Percentiles rank a stretch among this genome's conserved stretches.
Conservation (phyloP, 768 basidiomycete genomes). For the Leccinum truebloodii region DNA sequence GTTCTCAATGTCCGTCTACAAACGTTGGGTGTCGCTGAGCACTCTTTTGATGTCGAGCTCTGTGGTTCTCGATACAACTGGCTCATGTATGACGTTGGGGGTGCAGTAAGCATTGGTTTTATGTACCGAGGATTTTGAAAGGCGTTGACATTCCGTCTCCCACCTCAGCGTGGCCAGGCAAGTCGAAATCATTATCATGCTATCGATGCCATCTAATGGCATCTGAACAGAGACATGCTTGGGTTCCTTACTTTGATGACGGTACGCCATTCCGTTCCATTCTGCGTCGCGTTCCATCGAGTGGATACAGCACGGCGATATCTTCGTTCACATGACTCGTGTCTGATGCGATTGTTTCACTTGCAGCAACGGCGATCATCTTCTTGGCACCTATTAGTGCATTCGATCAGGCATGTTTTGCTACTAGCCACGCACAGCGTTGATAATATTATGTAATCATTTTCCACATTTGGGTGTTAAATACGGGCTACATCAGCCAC, state of each 20-base stretch:
- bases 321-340: slow-evolving; percentile 13
- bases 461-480: no score
- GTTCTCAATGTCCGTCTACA: slow-evolving; percentile 78
- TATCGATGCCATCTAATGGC: slow-evolving; percentile 17
- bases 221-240: slow-evolving; percentile 62
- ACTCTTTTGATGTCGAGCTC: slow-evolving; percentile 67
- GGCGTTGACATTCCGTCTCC: slow-evolving; percentile 11
- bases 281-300: slow-evolving; percentile 7
- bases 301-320: slow-evolving; percentile 21
- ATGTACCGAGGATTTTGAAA: slow-evolving; percentile 1
- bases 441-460: no score
- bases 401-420: no score
- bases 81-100: slow-evolving; percentile 84
- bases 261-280: slow-evolving; percentile 44
- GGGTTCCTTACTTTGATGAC: slow-evolving; percentile 87
- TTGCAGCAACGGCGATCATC: no score
- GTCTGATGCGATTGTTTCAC: no score
- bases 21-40: slow-evolving; percentile 78
- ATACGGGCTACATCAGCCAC: no score
- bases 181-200: slow-evolving; percentile 23
- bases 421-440: no score
- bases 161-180: slow-evolving; percentile 59
- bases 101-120: slow-evolving; percentile 54
- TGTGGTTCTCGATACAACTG: slow-evolving; percentile 67
- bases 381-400: no score